Percentiles rank a stretch among this genome's conserved stretches.
These are phyloP conservation scores for Pyrenochaeta sp. DNA, from an alignment of 2,329 filamentous ascomycete genomes.

Conservation along the genomic window DNA sequence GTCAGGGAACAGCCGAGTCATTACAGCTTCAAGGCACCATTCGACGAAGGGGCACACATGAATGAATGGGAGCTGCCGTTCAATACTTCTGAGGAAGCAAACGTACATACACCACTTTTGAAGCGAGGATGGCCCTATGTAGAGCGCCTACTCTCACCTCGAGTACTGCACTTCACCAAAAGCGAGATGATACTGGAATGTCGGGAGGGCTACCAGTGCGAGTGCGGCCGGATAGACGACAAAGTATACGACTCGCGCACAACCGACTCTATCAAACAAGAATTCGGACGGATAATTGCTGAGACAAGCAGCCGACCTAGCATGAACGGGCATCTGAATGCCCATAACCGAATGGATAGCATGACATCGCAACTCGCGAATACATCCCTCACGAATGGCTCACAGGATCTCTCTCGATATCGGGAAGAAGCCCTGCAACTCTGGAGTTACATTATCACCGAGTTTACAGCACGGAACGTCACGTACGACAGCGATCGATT, in stretches of 20 bases:
- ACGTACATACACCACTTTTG: slow-evolving; percentile 42
- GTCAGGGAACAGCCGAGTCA: slow-evolving; percentile 48
- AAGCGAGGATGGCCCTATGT: slow-evolving; percentile 46
- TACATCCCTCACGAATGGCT: slow-evolving; percentile 33
- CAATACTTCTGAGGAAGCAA: slow-evolving; percentile 40
- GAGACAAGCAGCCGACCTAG: slow-evolving; percentile 23
- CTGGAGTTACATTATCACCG: slow-evolving; percentile 48
- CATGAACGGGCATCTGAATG: slow-evolving; percentile 17
- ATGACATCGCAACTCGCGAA: slow-evolving; percentile 41
- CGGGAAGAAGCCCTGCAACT: slow-evolving; percentile 44
- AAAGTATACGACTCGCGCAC: slow-evolving; percentile 40
- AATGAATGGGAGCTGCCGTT: slow-evolving; percentile 48
- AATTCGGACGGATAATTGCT: slow-evolving; percentile 36
- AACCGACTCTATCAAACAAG: slow-evolving; percentile 46
- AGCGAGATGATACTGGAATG: slow-evolving; percentile 51
- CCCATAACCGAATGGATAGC: slow-evolving; percentile 32
- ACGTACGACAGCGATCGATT: slow-evolving; percentile 46
- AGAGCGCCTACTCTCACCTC: slow-evolving; percentile 42
- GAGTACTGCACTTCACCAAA: slow-evolving; percentile 45
- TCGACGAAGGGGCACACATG: slow-evolving; percentile 44
- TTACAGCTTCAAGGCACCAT: slow-evolving; percentile 48
- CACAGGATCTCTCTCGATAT: slow-evolving; percentile 20
- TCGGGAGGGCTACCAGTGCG: slow-evolving; percentile 46
- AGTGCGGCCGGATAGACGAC: slow-evolving; percentile 47
- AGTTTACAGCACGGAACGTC: slow-evolving; percentile 45